Evolutionary conservation across 1,284 basidiomycete species (phyloP).

Genomic region (Cutaneotrichosporon dermatis): DNA sequence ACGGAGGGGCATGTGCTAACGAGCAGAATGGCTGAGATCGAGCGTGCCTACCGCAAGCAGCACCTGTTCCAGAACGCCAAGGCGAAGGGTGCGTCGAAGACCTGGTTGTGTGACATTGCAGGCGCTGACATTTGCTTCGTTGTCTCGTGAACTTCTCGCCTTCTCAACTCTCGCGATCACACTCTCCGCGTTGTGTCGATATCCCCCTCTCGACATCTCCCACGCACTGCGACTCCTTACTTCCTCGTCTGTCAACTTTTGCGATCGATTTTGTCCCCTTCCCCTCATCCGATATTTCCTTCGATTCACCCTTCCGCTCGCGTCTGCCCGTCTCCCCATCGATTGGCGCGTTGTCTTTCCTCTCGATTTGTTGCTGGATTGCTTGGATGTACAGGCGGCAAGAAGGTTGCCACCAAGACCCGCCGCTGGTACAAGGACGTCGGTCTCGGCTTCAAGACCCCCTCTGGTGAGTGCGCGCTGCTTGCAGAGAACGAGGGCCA

Average conservation of each 20-base stretch:
- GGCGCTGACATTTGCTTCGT: neutral
- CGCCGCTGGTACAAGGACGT: constrained; percentile 99
- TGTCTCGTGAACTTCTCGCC: neutral
- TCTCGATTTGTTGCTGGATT: neutral
- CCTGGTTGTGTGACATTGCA: neutral
- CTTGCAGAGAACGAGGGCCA: too few relatives aligned
- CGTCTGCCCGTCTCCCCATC: neutral
- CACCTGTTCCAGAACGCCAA: constrained; percentile 98
- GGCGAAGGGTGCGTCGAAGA: constrained; percentile 68
- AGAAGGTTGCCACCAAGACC: constrained; percentile 88
- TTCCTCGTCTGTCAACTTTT: constrained; percentile 5
- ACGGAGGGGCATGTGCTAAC: neutral
- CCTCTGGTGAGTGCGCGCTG: constrained; percentile 48
- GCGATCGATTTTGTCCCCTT: too few relatives aligned
- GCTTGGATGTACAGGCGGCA: constrained; percentile 57
- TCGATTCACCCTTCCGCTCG: neutral
- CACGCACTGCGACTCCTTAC: neutral
- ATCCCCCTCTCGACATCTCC: neutral
- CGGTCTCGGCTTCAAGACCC: constrained; percentile 95
- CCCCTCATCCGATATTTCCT: too few relatives aligned
- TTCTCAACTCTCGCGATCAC: neutral
- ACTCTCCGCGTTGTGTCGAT: neutral
- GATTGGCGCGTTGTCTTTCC: neutral
- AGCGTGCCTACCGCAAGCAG: constrained; percentile 77
- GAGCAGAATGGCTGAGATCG: constrained; percentile 11